Evolutionary conservation across 495 filamentous ascomycete genomes (phyloP).

Genomic region (Usnea hakonensis): DNA sequence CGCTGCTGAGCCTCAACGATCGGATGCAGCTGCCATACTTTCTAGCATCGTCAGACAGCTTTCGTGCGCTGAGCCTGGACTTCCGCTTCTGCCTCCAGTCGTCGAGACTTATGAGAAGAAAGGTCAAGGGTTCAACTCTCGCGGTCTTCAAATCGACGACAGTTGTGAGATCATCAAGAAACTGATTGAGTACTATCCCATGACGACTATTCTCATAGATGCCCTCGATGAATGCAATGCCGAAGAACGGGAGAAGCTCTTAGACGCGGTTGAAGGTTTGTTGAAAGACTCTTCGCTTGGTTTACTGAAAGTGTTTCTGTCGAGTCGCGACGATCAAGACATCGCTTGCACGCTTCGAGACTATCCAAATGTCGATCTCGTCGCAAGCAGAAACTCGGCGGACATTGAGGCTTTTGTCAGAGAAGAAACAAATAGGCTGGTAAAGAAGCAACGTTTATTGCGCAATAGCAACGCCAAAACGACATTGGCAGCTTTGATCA

Average conservation of each 20-base stretch:
- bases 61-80: neutral
- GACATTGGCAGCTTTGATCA: neutral
- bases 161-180: constrained; percentile 6
- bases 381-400: neutral
- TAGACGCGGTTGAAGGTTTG: neutral
- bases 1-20: constrained; percentile 21
- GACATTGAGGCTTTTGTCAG: neutral
- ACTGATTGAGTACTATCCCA: constrained; percentile 19
- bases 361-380: constrained; percentile 28
- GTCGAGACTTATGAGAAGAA: constrained; percentile 13
- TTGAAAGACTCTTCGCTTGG: neutral
- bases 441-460: neutral
- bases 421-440: neutral
- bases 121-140: constrained; percentile 21
- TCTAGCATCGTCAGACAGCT: constrained; percentile 32
- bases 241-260: neutral
- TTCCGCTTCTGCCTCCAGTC: constrained; percentile 23
- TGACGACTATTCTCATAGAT: constrained; percentile 38
- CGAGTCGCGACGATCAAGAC: constrained; percentile 24
- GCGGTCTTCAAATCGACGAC: constrained; percentile 21
- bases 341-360: constrained; percentile 24
- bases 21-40: constrained; percentile 30
- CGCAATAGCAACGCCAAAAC: neutral
- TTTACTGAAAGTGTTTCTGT: constrained; percentile 25
- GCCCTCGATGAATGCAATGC: constrained; percentile 40